Evolutionary conservation across 2,329 filamentous ascomycete genomes (phyloP), one percentile per base, ranked within the genome.

Genomic region (Penicillium sp.): DNA sequence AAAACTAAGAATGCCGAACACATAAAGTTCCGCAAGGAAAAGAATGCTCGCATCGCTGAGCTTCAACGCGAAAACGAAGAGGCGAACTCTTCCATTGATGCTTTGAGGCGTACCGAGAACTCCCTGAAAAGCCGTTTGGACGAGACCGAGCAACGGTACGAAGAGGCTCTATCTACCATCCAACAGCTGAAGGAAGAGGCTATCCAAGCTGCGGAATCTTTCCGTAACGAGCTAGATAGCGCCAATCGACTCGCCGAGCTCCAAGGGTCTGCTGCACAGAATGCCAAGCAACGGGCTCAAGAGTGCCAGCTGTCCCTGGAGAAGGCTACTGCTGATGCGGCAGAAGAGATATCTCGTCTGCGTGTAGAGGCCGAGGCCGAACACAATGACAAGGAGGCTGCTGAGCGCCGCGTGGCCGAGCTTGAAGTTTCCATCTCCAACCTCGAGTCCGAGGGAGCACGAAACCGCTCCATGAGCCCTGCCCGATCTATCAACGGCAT

Each of bases 1-100:
- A 93, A 96, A 79, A 93, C 90, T 0, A 96, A 96, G 77, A 88
- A 85, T 60, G 85, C 88, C 9, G 95, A 99, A 71, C 87, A 91
- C 48, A 84, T 93, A 63, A 96, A 93, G 70, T 93, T 90, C 75
- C 87, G 95, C 61, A 98, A 96, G 71, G 95, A 99, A 72, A 98
- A 97, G 81, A 90, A 90, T 61, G 88, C 91, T 1, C 89, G 90
- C 39, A 91, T 98, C 65, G 85, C 92, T 9, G 90, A 96, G 68
- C 84, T 99, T 27, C 90, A 97, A 74, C 90, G 92, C 52, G 86
- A 90, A 59, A 90, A 93, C 64, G 93, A 98, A 65, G 95, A 99
- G 64, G 86, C 89, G 45, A 87, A 84, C 61, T 88, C 90, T 21
- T 88, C 84, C 31, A 83, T 92, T 52, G 91, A 96, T 54, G 84